Percentiles rank a stretch among this genome's conserved stretches.
Evolutionary conservation across 305 asterid genomes (phyloP).

Genomic region (Fraxinus sp.): DNA sequence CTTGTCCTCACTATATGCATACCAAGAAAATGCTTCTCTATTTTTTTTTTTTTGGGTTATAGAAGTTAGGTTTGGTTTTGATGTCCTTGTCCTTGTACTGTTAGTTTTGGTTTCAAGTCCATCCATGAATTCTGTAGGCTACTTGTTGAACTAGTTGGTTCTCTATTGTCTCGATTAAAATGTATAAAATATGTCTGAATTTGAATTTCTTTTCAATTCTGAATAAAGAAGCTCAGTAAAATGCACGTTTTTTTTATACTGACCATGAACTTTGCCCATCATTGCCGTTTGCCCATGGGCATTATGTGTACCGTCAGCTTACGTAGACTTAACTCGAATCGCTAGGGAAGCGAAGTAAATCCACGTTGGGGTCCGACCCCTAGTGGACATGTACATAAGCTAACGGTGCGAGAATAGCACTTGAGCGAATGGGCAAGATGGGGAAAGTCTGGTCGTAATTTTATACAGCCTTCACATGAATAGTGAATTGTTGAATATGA

Average conservation of each 20-base stretch:
- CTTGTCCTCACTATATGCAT: background rate
- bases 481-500: background rate
- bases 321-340: background rate
- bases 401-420: background rate
- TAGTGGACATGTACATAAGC: background rate
- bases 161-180: background rate
- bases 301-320: background rate
- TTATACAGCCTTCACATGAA: background rate
- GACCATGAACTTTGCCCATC: background rate
- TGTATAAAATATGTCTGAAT: background rate
- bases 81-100: slow-evolving; percentile 14
- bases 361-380: background rate
- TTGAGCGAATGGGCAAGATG: background rate
- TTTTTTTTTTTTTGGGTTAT: background rate
- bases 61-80: background rate
- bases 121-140: slow-evolving; percentile 8
- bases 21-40: background rate
- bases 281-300: background rate
- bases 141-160: slow-evolving; percentile 13
- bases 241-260: background rate
- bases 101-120: slow-evolving; percentile 4
- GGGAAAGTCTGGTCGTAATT: background rate
- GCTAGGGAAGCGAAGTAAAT: background rate
- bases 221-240: background rate
- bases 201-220: background rate